phyloP scores from a whole-genome alignment of 352 stramenopile species.

The Pythium angustatum region DNA sequence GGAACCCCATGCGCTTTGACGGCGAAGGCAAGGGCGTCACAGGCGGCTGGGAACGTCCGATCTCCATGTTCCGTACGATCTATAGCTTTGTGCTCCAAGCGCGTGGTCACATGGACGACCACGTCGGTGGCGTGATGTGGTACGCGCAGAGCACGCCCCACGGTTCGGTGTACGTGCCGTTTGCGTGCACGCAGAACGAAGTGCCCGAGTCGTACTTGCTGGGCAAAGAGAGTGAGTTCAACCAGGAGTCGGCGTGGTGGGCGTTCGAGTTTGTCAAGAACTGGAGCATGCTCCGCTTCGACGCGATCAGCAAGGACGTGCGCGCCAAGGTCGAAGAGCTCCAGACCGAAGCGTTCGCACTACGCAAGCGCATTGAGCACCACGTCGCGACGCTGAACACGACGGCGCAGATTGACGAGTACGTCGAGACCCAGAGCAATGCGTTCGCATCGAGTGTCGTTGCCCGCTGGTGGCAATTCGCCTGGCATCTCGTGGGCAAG shows the following conservation, averaged over 20 bases:
- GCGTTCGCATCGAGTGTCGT: constrained; percentile 45
- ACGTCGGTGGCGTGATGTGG: constrained; percentile 48
- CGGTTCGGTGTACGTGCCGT: constrained; percentile 56
- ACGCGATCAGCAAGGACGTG: constrained; percentile 53
- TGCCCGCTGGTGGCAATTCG: constrained; percentile 52
- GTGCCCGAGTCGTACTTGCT: constrained; percentile 50
- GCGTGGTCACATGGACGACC: constrained; percentile 31
- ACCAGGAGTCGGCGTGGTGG: constrained; percentile 57
- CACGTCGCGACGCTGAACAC: constrained; percentile 27
- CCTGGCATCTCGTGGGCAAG: constrained; percentile 52
- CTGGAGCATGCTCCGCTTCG: constrained; percentile 66
- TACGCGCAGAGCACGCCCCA: constrained; percentile 55
- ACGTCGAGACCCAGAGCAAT: constrained; percentile 40
- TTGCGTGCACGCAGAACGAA: constrained; percentile 40
- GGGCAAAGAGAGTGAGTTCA: constrained; percentile 59
- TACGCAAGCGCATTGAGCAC: constrained; percentile 32
- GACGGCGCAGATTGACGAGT: constrained; percentile 27
- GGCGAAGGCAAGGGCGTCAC: constrained; percentile 39
- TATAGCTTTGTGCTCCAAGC: constrained; percentile 69
- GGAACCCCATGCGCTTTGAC: constrained; percentile 78
- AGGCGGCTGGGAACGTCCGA: constrained; percentile 79
- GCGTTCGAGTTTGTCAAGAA: constrained; percentile 79
- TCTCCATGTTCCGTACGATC: constrained; percentile 87
- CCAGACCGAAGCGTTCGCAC: constrained; percentile 37
- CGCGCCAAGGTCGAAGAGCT: constrained; percentile 32